Evolutionary conservation across 2,329 filamentous ascomycete genomes (phyloP).

Genomic region (Coccinonectria pachysandricola): DNA sequence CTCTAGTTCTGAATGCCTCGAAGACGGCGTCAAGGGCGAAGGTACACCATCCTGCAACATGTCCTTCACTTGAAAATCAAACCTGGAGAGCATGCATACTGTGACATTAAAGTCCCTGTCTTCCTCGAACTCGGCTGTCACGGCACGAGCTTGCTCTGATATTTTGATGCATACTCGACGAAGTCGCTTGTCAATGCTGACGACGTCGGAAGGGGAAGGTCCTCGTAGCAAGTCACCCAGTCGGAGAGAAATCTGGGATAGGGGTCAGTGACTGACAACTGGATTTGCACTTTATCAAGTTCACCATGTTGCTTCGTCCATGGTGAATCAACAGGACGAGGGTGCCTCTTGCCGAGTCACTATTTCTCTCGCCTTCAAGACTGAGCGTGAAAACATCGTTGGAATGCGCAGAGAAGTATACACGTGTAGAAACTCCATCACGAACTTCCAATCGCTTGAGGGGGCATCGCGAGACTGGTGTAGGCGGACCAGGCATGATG

Average conservation of each 20-base stretch:
- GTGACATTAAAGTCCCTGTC: constrained; percentile 23
- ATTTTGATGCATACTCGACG: constrained; percentile 17
- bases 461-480: constrained; percentile 21
- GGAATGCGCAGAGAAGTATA: constrained; percentile 13
- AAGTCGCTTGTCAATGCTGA: constrained; percentile 12
- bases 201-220: constrained; percentile 6
- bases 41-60: no score
- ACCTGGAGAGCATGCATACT: constrained; percentile 22
- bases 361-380: constrained; percentile 16
- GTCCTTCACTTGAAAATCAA: constrained; percentile 20
- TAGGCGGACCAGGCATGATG: constrained; percentile 18
- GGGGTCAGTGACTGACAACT: constrained; percentile 1
- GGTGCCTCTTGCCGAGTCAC: constrained; percentile 5
- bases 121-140: constrained; percentile 20
- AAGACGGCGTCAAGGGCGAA: no score
- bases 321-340: constrained; percentile 19
- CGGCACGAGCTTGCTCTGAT: constrained; percentile 13
- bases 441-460: constrained; percentile 21
- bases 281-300: constrained; percentile 1
- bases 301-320: constrained; percentile 17
- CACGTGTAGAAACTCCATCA: constrained; percentile 9
- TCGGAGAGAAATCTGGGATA: constrained; percentile 19
- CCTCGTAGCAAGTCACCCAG: constrained; percentile 17
- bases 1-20: no score
- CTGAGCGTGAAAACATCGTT: constrained; percentile 17